phyloP scores from a whole-genome alignment of 306 rosid species.

The Sesbania bispinosa region DNA sequence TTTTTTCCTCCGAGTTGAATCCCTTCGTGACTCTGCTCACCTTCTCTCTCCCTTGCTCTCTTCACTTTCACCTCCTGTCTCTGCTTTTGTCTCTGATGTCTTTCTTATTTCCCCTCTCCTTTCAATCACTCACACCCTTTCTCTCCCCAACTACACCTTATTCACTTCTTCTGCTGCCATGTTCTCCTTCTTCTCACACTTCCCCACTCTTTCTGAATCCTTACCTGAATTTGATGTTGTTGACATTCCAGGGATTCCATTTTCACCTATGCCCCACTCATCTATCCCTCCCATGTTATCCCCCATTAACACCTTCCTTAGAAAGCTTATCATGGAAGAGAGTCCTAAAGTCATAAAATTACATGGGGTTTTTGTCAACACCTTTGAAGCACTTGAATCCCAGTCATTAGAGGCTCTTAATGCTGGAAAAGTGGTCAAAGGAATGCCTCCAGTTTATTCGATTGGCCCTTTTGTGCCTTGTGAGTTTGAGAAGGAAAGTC shows the following conservation, averaged over 20 bases:
- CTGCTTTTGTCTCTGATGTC: slow-evolving; percentile 46
- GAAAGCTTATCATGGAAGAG: no score
- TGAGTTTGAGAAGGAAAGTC: slow-evolving; percentile 40
- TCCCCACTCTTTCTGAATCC: not conserved
- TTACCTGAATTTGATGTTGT: no score
- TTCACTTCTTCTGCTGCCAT: slow-evolving; percentile 44
- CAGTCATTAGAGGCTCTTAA: slow-evolving; percentile 26
- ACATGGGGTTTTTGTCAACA: slow-evolving; percentile 46
- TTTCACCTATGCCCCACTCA: slow-evolving; percentile 35
- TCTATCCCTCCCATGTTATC: slow-evolving; percentile 46
- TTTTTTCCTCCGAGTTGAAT: slow-evolving; percentile 25
- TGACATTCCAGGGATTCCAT: slow-evolving; percentile 39
- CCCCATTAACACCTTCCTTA: no score
- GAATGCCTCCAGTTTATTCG: slow-evolving; percentile 34
- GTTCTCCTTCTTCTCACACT: slow-evolving; percentile 39
- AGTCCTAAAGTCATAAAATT: slow-evolving; percentile 24
- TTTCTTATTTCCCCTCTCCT: slow-evolving; percentile 36
- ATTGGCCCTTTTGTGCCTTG: slow-evolving; percentile 53
- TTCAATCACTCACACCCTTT: slow-evolving; percentile 11
- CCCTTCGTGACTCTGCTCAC: slow-evolving; percentile 37
- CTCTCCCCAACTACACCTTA: slow-evolving; percentile 40
- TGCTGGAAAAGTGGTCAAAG: slow-evolving; percentile 19
- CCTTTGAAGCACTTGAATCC: slow-evolving; percentile 40
- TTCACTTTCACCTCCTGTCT: slow-evolving; percentile 45
- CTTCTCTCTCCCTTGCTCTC: slow-evolving; percentile 43